Percentiles rank a stretch among this genome's conserved stretches.
phyloP scores from a whole-genome alignment of 2,329 filamentous ascomycete species.

The Fusarium pseudoanthophilum region DNA sequence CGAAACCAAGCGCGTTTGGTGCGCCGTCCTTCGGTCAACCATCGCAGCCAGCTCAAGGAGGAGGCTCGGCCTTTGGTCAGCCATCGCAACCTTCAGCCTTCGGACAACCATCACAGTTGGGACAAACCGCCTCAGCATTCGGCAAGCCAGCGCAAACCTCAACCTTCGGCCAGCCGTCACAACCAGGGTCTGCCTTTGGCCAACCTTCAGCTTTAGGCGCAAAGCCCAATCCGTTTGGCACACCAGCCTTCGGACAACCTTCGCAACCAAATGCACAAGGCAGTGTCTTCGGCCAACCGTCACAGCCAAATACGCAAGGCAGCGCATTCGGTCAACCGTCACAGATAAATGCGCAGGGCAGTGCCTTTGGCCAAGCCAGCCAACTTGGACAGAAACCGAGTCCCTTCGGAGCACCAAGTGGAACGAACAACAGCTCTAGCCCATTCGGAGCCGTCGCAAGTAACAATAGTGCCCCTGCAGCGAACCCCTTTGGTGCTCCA shows the following conservation, averaged over 20 bases:
- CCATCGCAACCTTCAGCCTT: constrained; percentile 53
- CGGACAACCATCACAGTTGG: constrained; percentile 49
- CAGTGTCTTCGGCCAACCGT: constrained; percentile 51
- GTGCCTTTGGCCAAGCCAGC: constrained; percentile 50
- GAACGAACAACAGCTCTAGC: constrained; percentile 36
- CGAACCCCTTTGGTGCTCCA: constrained; percentile 47
- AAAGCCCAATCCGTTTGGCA: constrained; percentile 34
- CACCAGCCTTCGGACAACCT: constrained; percentile 51
- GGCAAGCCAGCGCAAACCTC: constrained; percentile 49
- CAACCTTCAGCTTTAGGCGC: constrained; percentile 34
- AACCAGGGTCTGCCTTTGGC: constrained; percentile 24
- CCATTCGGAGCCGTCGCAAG: constrained; percentile 43
- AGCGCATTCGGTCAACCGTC: constrained; percentile 50
- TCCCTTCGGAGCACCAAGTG: constrained; percentile 48
- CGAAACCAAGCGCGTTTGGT: constrained; percentile 48
- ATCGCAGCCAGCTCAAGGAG: constrained; percentile 50
- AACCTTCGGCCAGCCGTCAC: constrained; percentile 49
- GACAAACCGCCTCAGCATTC: constrained; percentile 41
- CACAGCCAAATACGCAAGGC: constrained; percentile 43
- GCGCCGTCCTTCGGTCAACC: constrained; percentile 50
- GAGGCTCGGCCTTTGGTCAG: constrained; percentile 45
- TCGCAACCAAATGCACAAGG: constrained; percentile 44
- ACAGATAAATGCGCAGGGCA: constrained; percentile 42
- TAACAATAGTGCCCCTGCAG: constrained; percentile 35
- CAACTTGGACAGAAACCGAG: constrained; percentile 53